Percentiles rank a stretch among this genome's conserved stretches.
These are phyloP conservation scores for Karstenula rhodostoma DNA, from an alignment of 2,329 filamentous ascomycete genomes.

Conservation along the genomic window DNA sequence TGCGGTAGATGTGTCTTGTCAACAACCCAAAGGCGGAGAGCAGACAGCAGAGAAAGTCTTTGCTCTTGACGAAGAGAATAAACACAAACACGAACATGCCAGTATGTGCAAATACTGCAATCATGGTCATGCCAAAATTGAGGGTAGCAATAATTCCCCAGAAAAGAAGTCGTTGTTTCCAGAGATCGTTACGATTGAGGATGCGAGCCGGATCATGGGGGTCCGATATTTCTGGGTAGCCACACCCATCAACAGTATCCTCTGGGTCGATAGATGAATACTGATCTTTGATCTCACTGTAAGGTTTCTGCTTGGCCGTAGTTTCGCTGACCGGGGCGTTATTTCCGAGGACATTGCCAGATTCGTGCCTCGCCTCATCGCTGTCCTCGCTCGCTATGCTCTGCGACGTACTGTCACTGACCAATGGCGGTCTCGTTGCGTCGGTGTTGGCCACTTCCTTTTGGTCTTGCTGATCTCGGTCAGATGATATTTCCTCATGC, in stretches of 20 bases:
- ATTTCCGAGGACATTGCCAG: not conserved
- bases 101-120: not conserved
- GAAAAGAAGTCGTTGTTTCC: constrained; percentile 9
- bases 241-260: constrained; percentile 7
- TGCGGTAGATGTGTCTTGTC: constrained; percentile 3
- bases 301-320: not conserved
- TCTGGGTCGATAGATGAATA: not conserved
- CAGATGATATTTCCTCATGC: not conserved
- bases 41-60: constrained; percentile 9
- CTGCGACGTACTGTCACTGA: not conserved
- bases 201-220: constrained; percentile 4
- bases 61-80: constrained; percentile 12
- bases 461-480: not conserved
- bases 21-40: constrained; percentile 6
- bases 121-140: constrained; percentile 10
- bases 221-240: constrained; percentile 10
- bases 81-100: constrained; percentile 1
- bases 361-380: not conserved
- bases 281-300: not conserved
- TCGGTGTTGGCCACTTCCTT: not conserved
- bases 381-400: not conserved
- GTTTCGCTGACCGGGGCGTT: not conserved
- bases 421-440: too few relatives aligned
- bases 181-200: not conserved
- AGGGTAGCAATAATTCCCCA: not conserved